Conservation (phyloP, 257 asterid species). For the Gynochthodes officinalis region DNA sequence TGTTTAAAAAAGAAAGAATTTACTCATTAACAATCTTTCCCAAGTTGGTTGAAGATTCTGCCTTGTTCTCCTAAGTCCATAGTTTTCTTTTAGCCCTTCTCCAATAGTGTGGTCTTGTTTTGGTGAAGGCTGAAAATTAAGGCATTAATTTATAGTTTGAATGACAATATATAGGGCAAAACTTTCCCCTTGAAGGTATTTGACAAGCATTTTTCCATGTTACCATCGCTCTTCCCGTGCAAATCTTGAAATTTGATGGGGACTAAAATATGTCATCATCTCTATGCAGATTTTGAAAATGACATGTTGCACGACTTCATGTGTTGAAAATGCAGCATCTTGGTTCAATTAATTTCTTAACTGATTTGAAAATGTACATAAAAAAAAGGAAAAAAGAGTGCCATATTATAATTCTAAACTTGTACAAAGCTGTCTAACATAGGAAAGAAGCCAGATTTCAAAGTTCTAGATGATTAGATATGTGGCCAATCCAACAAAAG, state of each 20-base stretch:
- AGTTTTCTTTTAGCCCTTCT: background rate
- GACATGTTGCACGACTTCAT: background rate
- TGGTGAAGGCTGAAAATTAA: background rate
- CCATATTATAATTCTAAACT: background rate
- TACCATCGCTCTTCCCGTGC: conserved; percentile 9
- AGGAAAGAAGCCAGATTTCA: background rate
- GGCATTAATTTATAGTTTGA: background rate
- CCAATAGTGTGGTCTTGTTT: background rate
- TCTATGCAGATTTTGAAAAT: background rate
- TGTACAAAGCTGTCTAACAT: background rate
- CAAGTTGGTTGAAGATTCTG: conserved; percentile 1
- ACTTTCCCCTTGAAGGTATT: conserved; percentile 1
- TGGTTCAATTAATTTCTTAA: background rate
- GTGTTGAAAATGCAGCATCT: background rate
- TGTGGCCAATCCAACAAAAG: background rate
- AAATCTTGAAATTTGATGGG: background rate
- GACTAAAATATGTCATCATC: background rate
- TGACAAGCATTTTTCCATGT: conserved; percentile 10
- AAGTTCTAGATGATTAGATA: background rate
- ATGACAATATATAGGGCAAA: background rate
- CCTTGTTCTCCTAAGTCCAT: background rate
- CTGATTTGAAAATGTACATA: background rate
- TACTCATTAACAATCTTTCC: background rate
- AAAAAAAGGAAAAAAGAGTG: too few relatives aligned
- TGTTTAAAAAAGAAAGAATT: background rate